Percentiles rank a stretch among this genome's conserved stretches.
These are phyloP conservation scores for Bryoglossum gracile DNA, from an alignment of 495 filamentous ascomycete genomes.

Conservation along the genomic window DNA sequence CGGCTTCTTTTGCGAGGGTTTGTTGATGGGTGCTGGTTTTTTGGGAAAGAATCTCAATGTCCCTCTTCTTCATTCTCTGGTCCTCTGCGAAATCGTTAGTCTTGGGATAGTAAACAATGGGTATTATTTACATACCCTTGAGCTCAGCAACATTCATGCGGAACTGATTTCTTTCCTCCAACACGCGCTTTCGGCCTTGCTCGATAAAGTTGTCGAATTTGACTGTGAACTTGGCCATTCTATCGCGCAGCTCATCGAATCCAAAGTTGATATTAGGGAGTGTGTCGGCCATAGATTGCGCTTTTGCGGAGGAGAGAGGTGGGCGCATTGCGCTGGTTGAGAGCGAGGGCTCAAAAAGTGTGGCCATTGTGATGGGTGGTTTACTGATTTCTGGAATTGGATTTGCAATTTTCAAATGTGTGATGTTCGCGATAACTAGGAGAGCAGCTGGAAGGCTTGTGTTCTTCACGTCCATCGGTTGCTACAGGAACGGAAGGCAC, in stretches of 20 bases:
- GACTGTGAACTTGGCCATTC: constrained; percentile 88
- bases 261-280: constrained; percentile 91
- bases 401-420: neutral
- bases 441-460: no score
- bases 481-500: no score
- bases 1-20: constrained; percentile 75
- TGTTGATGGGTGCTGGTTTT: constrained; percentile 72
- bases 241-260: constrained; percentile 89
- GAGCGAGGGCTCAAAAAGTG: constrained; percentile 67
- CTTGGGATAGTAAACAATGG: no score
- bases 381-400: neutral
- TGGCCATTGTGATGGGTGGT: constrained; percentile 47
- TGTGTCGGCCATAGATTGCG: constrained; percentile 57
- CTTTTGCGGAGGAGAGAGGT: constrained; percentile 41
- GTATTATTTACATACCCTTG: constrained; percentile 63
- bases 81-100: constrained; percentile 54
- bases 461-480: neutral
- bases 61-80: constrained; percentile 77
- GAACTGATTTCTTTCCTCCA: constrained; percentile 92
- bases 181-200: constrained; percentile 73
- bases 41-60: constrained; percentile 75
- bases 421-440: neutral
- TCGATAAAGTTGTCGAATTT: constrained; percentile 94
- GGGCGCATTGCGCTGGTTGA: constrained; percentile 69
- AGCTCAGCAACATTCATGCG: constrained; percentile 81